phyloP scores from a whole-genome alignment of 2,329 filamentous ascomycete genomes.

The Ophiosphaerella narmari region DNA sequence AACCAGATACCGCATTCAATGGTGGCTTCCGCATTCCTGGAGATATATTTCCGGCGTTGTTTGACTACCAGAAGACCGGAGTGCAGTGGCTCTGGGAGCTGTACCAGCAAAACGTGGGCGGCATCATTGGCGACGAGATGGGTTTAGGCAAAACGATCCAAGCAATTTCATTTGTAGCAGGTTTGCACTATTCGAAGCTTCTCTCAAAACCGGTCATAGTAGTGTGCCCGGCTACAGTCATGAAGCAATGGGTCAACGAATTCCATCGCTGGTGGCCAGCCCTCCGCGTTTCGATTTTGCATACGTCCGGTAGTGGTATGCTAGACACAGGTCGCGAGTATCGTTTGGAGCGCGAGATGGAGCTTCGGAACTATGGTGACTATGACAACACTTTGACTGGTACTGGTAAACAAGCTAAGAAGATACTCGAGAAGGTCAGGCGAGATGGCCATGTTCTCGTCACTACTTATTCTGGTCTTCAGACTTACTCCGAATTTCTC shows the following conservation, averaged over 20 bases:
- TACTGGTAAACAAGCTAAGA: constrained; percentile 71
- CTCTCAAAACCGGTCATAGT: constrained; percentile 85
- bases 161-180: constrained; percentile 81
- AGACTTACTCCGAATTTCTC: constrained; percentile 83
- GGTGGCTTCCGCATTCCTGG: constrained; percentile 82
- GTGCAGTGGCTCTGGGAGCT: constrained; percentile 96
- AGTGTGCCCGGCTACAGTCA: constrained; percentile 90
- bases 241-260: constrained; percentile 98
- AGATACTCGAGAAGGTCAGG: constrained; percentile 80
- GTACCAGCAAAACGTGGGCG: constrained; percentile 85
- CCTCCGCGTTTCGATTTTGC: constrained; percentile 91
- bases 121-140: constrained; percentile 98
- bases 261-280: constrained; percentile 99
- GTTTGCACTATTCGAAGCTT: constrained; percentile 87
- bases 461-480: constrained; percentile 94
- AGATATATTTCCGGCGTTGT: constrained; percentile 89
- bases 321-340: constrained; percentile 70
- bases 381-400: constrained; percentile 52
- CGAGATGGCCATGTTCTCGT: constrained; percentile 89
- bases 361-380: constrained; percentile 52
- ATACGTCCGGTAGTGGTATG: constrained; percentile 97
- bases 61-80: constrained; percentile 96
- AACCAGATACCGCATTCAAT: constrained; percentile 74
- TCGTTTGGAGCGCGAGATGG: constrained; percentile 66
- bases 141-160: constrained; percentile 94